Evolutionary conservation across 176 grass and related monocot genomes (phyloP).

Genomic region (Eremochloa ophiuroides): DNA sequence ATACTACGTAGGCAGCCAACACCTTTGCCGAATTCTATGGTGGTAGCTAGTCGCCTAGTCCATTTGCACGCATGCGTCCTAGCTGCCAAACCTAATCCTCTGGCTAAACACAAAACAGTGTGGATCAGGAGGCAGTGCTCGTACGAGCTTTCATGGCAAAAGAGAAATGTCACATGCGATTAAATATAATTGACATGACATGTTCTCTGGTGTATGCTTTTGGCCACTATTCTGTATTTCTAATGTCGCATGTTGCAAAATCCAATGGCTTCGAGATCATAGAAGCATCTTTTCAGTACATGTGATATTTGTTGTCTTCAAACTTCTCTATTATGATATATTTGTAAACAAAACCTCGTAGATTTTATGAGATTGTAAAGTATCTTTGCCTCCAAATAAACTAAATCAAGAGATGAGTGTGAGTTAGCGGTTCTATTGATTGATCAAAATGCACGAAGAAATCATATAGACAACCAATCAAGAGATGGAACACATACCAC

Average conservation of each 20-base stretch:
- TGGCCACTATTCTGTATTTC: not conserved
- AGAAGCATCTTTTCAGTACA: not conserved
- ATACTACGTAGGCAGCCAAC: not conserved
- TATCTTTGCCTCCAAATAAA: not conserved
- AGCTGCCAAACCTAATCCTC: not conserved
- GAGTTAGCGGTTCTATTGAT: not conserved
- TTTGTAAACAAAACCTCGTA: not conserved
- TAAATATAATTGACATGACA: not conserved
- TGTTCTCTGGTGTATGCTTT: not conserved
- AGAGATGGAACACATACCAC: slow-evolving; percentile 54
- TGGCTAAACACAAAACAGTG: slow-evolving; percentile 5
- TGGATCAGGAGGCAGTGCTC: not conserved
- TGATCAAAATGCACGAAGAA: slow-evolving; percentile 8
- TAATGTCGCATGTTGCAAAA: not conserved
- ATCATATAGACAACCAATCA: slow-evolving; percentile 12
- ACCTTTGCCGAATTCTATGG: not conserved
- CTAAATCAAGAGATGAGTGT: too few relatives aligned
- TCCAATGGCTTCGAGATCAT: not conserved
- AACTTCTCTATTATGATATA: not conserved
- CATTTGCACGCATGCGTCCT: not conserved
- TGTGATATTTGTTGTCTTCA: not conserved
- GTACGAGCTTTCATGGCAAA: not conserved
- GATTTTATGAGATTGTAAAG: not conserved
- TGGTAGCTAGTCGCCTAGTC: not conserved
- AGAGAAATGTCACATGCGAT: not conserved